Percentiles rank a stretch among this genome's conserved stretches.
Conservation (phyloP, 257 asterid species). For the Salvia splendens region DNA sequence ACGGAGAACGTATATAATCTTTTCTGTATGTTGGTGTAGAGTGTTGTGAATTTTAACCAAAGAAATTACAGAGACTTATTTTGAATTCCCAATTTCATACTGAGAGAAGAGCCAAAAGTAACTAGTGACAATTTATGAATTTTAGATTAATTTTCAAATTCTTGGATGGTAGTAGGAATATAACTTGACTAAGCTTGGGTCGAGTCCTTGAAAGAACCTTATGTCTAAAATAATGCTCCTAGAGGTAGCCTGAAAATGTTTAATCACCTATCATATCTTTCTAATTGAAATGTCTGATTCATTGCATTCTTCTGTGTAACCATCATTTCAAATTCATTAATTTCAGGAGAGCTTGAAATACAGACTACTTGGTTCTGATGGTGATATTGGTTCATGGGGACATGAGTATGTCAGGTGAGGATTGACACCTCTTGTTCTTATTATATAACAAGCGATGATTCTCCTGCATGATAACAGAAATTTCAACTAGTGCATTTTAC, state of each 20-base stretch:
- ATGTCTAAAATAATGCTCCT: too few species aligned
- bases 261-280: too few species aligned
- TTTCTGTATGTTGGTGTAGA: background rate
- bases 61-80: background rate
- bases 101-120: slow-evolving; percentile 7
- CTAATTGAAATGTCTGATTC: slow-evolving; percentile 9
- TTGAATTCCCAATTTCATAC: background rate
- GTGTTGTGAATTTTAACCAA: background rate
- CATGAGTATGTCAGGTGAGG: slow-evolving; percentile 94
- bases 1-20: too few species aligned
- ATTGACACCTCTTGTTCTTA: slow-evolving; percentile 1
- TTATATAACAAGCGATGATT: slow-evolving; percentile 5
- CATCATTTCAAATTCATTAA: slow-evolving; percentile 26
- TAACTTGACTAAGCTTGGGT: too few species aligned
- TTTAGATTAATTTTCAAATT: background rate
- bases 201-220: too few species aligned
- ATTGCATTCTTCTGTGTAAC: slow-evolving; percentile 25
- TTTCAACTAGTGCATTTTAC: background rate
- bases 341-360: slow-evolving; percentile 94
- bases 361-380: slow-evolving; percentile 84
- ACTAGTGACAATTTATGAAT: background rate
- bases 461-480: slow-evolving; percentile 3
- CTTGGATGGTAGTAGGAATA: background rate
- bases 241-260: too few species aligned
- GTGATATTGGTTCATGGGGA: slow-evolving; percentile 98